Percentiles rank a stretch among this genome's conserved stretches.
These are phyloP conservation scores for Cystobasidium onofrii DNA, from an alignment of 768 basidiomycete genomes.

Conservation along the genomic window DNA sequence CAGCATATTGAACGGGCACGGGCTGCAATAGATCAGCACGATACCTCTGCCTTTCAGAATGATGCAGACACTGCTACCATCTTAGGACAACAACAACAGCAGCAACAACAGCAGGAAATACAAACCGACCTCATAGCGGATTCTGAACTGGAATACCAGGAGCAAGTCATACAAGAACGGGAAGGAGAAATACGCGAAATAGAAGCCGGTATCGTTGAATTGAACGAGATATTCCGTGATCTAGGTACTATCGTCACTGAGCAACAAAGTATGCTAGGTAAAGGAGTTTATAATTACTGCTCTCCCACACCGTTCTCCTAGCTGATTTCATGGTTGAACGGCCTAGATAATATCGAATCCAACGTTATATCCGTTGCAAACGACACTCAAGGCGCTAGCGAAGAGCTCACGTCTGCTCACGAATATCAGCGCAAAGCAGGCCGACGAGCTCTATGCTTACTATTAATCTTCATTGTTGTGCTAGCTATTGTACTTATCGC, in stretches of 20 bases:
- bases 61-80: conserved; percentile 17
- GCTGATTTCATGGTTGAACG: neutral
- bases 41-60: neutral
- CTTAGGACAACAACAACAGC: conserved; percentile 43
- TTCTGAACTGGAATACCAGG: conserved; percentile 81
- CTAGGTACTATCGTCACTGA: conserved; percentile 87
- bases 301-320: neutral
- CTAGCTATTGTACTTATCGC: conserved; percentile 81
- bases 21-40: conserved; percentile 61
- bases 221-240: conserved; percentile 93
- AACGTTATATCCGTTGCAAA: conserved; percentile 79
- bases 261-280: conserved; percentile 90
- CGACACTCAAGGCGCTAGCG: conserved; percentile 71
- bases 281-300: conserved; percentile 41
- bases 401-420: conserved; percentile 77
- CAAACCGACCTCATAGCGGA: conserved; percentile 41
- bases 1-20: conserved; percentile 80
- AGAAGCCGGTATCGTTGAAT: conserved; percentile 89
- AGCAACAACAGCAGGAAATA: conserved; percentile 40
- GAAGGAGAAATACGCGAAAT: conserved; percentile 93
- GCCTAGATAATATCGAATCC: conserved; percentile 81
- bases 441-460: conserved; percentile 74
- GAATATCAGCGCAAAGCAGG: conserved; percentile 94
- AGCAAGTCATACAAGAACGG: conserved; percentile 85
- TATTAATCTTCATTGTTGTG: conserved; percentile 78